Conservation (phyloP, 805 yeast species). For the Ogataea polymorpha region DNA sequence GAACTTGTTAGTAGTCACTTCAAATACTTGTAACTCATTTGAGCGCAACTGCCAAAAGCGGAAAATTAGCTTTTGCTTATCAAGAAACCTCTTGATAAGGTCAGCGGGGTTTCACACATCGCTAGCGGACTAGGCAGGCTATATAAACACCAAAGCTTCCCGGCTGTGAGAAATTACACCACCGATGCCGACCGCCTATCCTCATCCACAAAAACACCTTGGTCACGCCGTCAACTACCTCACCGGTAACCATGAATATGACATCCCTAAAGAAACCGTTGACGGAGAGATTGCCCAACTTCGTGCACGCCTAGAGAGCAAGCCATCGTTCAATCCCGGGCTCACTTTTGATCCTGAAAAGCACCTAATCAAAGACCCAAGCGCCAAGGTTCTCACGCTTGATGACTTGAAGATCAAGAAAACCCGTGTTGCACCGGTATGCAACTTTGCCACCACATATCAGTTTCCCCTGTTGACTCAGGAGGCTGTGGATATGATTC, state of each 20-base stretch:
- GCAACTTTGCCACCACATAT: constrained; percentile 47
- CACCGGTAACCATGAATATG: constrained; percentile 18
- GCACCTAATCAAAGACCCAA: constrained; percentile 37
- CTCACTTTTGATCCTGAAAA: constrained; percentile 35
- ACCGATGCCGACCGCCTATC: constrained; percentile 7
- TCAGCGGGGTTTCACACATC: no score
- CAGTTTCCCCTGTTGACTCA: constrained; percentile 58
- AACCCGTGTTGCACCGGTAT: constrained; percentile 29
- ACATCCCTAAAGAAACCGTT: constrained; percentile 24
- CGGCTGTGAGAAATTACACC: no score
- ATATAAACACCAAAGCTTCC: no score
- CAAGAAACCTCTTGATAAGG: no score
- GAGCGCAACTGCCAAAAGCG: no score
- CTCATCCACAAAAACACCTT: constrained; percentile 17
- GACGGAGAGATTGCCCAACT: constrained; percentile 22
- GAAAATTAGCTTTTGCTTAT: no score
- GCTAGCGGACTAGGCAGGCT: no score
- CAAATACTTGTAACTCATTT: no score
- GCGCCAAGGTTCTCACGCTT: constrained; percentile 36
- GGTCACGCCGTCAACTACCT: constrained; percentile 20
- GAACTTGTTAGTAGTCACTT: no score
- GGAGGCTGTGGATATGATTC: constrained; percentile 54
- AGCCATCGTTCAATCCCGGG: constrained; percentile 28
- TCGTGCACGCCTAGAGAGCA: constrained; percentile 19
- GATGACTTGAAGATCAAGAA: constrained; percentile 35